Conservation (phyloP, 768 basidiomycete genomes). For the Lactarius tabidus region DNA sequence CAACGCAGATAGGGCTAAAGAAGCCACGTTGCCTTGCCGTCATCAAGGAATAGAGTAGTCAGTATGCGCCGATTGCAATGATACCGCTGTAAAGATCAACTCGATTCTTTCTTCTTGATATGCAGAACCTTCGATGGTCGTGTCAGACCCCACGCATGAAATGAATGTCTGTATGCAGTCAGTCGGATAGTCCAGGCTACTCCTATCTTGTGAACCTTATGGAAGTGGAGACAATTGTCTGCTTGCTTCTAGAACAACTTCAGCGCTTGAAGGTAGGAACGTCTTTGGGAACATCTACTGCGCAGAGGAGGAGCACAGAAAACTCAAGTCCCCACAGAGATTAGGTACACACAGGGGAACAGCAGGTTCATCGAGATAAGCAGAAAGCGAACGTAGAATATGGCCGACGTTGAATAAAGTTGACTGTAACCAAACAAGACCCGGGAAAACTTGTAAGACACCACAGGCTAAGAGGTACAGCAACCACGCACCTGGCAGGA, state of each 20-base stretch:
- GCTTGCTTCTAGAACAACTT: conserved; percentile 6
- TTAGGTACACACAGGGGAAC: neutral
- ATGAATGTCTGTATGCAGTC: neutral
- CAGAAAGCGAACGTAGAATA: neutral
- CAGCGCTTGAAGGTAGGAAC: neutral
- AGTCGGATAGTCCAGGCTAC: neutral
- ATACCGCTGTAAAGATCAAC: neutral
- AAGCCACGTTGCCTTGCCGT: neutral
- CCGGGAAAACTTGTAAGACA: neutral
- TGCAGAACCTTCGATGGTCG: neutral
- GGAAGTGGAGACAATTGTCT: neutral
- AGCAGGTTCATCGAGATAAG: neutral
- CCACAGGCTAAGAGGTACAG: neutral
- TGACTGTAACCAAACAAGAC: neutral
- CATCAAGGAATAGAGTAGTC: neutral
- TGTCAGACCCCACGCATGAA: neutral
- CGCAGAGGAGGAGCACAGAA: neutral
- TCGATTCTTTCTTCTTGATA: neutral
- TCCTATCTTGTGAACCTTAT: neutral
- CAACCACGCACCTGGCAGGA: conserved; percentile 33
- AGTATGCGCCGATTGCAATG: neutral
- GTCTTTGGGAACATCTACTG: neutral
- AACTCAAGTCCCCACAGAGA: neutral
- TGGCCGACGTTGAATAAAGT: neutral
- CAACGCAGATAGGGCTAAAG: neutral